A percentile compares a stretch with the other conserved stretches of the same genome.
Evolutionary conservation across 148 eudicot genomes (phyloP).

Genomic region (Drosera capensis): DNA sequence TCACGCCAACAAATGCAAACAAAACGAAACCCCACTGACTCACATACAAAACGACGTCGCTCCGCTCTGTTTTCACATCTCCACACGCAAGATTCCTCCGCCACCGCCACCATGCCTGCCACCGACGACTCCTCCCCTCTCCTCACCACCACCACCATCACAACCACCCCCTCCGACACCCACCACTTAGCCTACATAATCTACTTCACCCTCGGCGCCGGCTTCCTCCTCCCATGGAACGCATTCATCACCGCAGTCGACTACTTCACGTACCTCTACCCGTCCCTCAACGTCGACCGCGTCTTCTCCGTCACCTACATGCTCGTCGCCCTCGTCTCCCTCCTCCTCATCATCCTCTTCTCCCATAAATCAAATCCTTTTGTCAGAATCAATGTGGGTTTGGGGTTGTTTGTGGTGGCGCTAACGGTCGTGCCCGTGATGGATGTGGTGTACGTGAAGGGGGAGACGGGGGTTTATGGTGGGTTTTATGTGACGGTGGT

Average conservation of each 20-base stretch:
- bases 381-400: constrained; percentile 52
- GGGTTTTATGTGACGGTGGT: constrained; percentile 60
- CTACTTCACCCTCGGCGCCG: constrained; percentile 60
- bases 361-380: constrained; percentile 15
- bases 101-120: too few relatives aligned
- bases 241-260: constrained; percentile 75
- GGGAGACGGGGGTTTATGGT: constrained; percentile 30
- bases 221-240: constrained; percentile 62
- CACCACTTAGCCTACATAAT: constrained; percentile 56
- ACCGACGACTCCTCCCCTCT: too few relatives aligned
- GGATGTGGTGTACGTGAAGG: constrained; percentile 46
- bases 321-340: constrained; percentile 26
- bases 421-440: constrained; percentile 46
- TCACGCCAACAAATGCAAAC: too few relatives aligned
- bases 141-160: constrained; percentile 6
- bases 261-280: constrained; percentile 72
- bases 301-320: constrained; percentile 51
- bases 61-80: too few relatives aligned
- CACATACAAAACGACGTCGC: too few relatives aligned
- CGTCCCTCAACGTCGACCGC: constrained; percentile 47
- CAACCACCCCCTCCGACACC: constrained; percentile 18
- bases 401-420: constrained; percentile 36
- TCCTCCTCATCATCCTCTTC: constrained; percentile 29
- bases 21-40: too few relatives aligned
- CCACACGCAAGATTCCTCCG: too few relatives aligned